Evolutionary conservation across 2,329 filamentous ascomycete genomes (phyloP).

Genomic region (Pseudogymnoascus sp.): DNA sequence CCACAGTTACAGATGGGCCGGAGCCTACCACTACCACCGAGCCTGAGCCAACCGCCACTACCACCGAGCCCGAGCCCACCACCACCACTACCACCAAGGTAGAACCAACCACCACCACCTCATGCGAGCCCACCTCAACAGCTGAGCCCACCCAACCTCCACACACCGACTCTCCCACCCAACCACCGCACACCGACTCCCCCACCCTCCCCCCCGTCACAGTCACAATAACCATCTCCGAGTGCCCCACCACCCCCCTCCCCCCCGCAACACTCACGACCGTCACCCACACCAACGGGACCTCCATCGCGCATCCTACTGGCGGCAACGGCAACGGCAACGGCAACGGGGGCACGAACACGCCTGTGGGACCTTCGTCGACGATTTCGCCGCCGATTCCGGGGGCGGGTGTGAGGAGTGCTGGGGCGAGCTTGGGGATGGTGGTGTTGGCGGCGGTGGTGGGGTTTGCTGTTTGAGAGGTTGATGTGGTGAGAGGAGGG

Average conservation of each 20-base stretch:
- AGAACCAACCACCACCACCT: too few species aligned
- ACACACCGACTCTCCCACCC: too few species aligned
- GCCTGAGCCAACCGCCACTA: not conserved
- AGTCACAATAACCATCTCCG: not conserved
- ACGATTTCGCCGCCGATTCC: not conserved
- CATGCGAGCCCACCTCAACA: not conserved
- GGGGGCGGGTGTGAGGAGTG: not conserved
- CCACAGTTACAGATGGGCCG: slow-evolving; percentile 13
- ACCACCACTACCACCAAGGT: too few species aligned
- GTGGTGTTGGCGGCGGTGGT: not conserved
- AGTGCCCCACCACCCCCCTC: slow-evolving; percentile 11
- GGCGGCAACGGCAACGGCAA: too few species aligned
- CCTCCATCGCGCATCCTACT: not conserved
- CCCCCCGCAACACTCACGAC: slow-evolving; percentile 14
- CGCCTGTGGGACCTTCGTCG: not conserved
- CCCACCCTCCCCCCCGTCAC: not conserved
- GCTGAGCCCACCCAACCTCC: too few species aligned
- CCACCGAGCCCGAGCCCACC: not conserved
- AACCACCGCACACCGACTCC: not conserved
- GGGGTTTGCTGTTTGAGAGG: not conserved
- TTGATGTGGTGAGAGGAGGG: too few species aligned
- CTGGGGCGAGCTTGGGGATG: not conserved
- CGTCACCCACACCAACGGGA: not conserved
- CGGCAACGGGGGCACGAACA: too few species aligned
- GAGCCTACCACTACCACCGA: slow-evolving; percentile 15